Evolutionary conservation across 225 moss, liverwort and hornwort genomes (phyloP).

Genomic region (Ulota crispa): DNA sequence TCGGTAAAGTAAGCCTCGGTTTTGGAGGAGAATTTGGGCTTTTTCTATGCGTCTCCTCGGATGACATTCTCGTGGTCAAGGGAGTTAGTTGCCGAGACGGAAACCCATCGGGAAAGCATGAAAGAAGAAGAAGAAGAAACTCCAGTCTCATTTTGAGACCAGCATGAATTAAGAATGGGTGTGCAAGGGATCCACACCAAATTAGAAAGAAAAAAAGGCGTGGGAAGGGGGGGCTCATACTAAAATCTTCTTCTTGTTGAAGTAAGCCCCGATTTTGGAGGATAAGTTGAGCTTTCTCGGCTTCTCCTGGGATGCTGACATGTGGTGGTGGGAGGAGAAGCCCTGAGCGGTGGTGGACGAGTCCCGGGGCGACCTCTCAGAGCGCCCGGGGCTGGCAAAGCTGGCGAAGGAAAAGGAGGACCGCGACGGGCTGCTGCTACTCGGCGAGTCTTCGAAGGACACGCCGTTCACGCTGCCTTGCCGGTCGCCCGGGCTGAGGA

Average conservation of each 20-base stretch:
- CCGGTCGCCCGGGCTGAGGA: constrained; percentile 18
- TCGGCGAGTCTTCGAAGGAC: constrained; percentile 43
- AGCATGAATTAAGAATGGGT: not conserved
- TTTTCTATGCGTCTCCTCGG: constrained; percentile 31
- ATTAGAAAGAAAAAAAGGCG: not conserved
- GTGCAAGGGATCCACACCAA: not conserved
- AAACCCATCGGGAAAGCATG: not conserved
- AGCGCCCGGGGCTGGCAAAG: constrained; percentile 36
- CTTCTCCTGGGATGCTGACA: constrained; percentile 25
- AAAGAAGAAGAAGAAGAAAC: not conserved
- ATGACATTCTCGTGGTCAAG: not conserved
- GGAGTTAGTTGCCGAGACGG: not conserved
- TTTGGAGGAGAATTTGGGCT: constrained; percentile 22
- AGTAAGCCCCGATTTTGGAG: constrained; percentile 41
- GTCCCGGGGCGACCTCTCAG: constrained; percentile 37
- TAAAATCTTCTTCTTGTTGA: constrained; percentile 34
- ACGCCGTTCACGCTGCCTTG: constrained; percentile 43
- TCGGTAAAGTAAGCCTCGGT: constrained; percentile 30
- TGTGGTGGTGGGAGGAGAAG: not conserved
- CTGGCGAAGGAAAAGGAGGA: constrained; percentile 45
- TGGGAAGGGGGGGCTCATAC: not conserved
- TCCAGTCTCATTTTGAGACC: not conserved
- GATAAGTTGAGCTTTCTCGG: constrained; percentile 36
- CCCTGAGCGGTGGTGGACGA: constrained; percentile 23
- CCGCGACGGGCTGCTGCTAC: constrained; percentile 48